Conservation (phyloP, 257 asterid genomes). For the Scutellaria galericulata region DNA sequence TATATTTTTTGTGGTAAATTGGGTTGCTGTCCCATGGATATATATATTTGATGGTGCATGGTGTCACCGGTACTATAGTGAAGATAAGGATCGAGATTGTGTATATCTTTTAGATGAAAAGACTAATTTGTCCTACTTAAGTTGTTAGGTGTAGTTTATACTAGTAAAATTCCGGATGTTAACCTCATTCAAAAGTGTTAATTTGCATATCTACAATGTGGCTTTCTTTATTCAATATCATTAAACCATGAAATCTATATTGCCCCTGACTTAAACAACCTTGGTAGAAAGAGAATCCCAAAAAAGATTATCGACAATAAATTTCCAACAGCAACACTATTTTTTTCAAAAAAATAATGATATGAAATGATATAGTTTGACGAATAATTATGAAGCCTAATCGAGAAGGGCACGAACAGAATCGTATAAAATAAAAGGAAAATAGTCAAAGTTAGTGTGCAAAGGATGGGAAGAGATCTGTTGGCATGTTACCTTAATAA, state of each 20-base stretch:
- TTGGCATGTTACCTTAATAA: constrained; percentile 22
- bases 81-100: no score
- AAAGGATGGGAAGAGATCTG: not conserved
- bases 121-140: no score
- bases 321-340: not conserved
- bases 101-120: no score
- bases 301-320: not conserved
- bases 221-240: constrained; percentile 6
- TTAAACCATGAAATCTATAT: not conserved
- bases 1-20: no score
- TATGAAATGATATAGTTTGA: not conserved
- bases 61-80: no score
- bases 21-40: no score
- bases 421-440: constrained; percentile 6
- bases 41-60: no score
- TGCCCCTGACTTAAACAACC: no score
- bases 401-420: not conserved
- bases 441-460: constrained; percentile 20
- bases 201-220: not conserved
- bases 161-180: no score
- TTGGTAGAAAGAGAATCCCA: not conserved
- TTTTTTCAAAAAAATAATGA: not conserved
- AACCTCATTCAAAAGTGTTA: no score
- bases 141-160: no score
- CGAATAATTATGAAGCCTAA: not conserved